These are phyloP conservation scores for Pseudozyma sp. DNA, from an alignment of 1,284 basidiomycete genomes.

Conservation along the genomic window DNA sequence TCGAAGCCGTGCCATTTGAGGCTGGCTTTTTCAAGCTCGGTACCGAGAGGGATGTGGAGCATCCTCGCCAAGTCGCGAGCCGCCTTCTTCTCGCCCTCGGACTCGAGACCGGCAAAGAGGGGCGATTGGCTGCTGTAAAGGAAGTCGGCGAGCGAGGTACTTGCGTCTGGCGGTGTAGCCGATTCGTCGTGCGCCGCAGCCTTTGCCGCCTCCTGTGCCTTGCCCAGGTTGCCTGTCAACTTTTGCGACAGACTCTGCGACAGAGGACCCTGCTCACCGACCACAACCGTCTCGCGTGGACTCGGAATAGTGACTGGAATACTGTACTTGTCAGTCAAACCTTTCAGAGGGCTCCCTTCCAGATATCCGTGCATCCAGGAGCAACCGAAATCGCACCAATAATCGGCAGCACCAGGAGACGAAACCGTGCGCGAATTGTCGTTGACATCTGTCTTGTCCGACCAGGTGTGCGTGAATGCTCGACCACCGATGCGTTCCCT, in stretches of 20 bases:
- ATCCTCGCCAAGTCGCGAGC: slow-evolving; percentile 70
- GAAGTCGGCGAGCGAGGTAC: slow-evolving; percentile 66
- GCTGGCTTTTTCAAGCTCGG: slow-evolving; percentile 68
- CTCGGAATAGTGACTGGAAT: slow-evolving; percentile 56
- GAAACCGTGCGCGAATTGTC: slow-evolving; percentile 36
- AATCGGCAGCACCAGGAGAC: slow-evolving; percentile 8
- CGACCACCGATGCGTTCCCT: slow-evolving; percentile 72
- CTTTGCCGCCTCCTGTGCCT: slow-evolving; percentile 47
- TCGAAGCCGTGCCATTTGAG: slow-evolving; percentile 68
- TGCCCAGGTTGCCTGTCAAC: slow-evolving; percentile 45
- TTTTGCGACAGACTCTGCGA: slow-evolving; percentile 25
- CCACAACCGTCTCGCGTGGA: slow-evolving; percentile 41
- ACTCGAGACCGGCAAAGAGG: slow-evolving; percentile 43
- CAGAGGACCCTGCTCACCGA: slow-evolving; percentile 47
- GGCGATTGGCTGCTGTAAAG: slow-evolving; percentile 67
- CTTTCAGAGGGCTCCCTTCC: slow-evolving; percentile 71
- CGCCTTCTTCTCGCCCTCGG: slow-evolving; percentile 76
- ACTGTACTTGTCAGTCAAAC: slow-evolving; percentile 69
- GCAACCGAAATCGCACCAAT: slow-evolving; percentile 67
- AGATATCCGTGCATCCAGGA: slow-evolving; percentile 72
- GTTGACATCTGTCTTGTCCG: slow-evolving; percentile 35
- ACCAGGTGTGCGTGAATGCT: slow-evolving; percentile 69
- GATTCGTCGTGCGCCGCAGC: slow-evolving; percentile 36
- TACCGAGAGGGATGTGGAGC: slow-evolving; percentile 71
- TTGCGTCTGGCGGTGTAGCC: slow-evolving; percentile 44